Conservation (phyloP, 345 rosid species). For the Acer saccharum region DNA sequence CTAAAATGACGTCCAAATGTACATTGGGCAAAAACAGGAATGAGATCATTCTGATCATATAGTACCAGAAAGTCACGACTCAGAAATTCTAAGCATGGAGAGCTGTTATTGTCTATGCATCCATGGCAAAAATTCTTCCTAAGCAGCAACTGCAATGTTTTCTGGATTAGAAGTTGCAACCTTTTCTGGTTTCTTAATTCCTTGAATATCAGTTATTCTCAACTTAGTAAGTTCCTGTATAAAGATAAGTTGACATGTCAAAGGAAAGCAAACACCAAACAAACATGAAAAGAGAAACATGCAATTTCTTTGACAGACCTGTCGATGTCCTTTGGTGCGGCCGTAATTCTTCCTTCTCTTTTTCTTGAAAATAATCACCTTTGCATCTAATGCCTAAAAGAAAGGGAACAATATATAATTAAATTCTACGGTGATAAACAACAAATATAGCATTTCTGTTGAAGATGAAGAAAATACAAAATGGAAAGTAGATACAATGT, state of each 20-base stretch:
- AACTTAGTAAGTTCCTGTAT: conserved; percentile 89
- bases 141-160: conserved; percentile 61
- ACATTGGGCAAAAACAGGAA: conserved; percentile 23
- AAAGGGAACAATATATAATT: conserved; percentile 18
- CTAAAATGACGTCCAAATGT: conserved; percentile 25
- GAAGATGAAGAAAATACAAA: background rate
- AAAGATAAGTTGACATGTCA: conserved; percentile 10
- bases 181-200: conserved; percentile 73
- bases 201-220: conserved; percentile 91
- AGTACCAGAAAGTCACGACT: conserved; percentile 11
- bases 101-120: conserved; percentile 3
- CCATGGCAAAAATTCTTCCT: conserved; percentile 22
- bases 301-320: conserved; percentile 43
- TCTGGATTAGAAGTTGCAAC: conserved; percentile 43
- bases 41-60: background rate
- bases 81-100: background rate
- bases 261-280: background rate
- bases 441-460: no score
- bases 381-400: conserved; percentile 86
- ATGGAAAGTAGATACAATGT: background rate
- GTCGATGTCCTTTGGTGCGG: conserved; percentile 89
- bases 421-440: background rate
- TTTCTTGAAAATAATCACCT: conserved; percentile 92
- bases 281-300: conserved; percentile 16
- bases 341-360: conserved; percentile 90